These are phyloP conservation scores for Mayamaea pseudoterrestris DNA, from an alignment of 108 stramenopile species.

Conservation along the genomic window DNA sequence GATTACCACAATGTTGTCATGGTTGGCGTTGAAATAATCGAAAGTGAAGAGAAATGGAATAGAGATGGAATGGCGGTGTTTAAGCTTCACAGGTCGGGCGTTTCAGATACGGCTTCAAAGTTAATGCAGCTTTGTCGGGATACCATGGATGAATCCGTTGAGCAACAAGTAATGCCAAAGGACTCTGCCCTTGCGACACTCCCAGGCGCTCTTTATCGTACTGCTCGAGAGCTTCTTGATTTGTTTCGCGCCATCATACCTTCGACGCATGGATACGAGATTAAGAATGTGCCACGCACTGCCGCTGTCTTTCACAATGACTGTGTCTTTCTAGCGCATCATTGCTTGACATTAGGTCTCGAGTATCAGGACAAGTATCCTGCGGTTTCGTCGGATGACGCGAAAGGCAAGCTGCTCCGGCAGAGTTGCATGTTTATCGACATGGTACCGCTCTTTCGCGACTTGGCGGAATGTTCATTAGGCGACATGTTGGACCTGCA, in stretches of 20 bases:
- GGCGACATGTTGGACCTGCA: slow-evolving; percentile 63
- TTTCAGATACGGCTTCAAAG: slow-evolving; percentile 51
- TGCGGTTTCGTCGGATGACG: slow-evolving; percentile 6
- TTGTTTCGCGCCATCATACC: slow-evolving; percentile 73
- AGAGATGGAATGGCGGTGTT: slow-evolving; percentile 47
- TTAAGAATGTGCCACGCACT: slow-evolving; percentile 54
- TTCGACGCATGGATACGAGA: slow-evolving; percentile 39
- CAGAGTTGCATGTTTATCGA: slow-evolving; percentile 72
- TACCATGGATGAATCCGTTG: slow-evolving; percentile 62
- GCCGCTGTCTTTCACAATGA: slow-evolving; percentile 79
- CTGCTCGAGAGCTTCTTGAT: slow-evolving; percentile 56
- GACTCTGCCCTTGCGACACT: slow-evolving; percentile 13
- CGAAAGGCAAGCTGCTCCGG: slow-evolving; percentile 13
- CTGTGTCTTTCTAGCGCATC: slow-evolving; percentile 60
- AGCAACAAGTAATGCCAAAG: slow-evolving; percentile 1
- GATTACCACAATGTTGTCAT: slow-evolving; percentile 74
- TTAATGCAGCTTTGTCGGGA: slow-evolving; percentile 35
- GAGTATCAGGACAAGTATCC: slow-evolving; percentile 53
- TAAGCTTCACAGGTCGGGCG: slow-evolving; percentile 38
- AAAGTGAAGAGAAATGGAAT: slow-evolving; percentile 16
- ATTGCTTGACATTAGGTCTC: slow-evolving; percentile 57
- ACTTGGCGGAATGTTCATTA: slow-evolving; percentile 55
- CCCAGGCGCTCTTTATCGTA: slow-evolving; percentile 48
- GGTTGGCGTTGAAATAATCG: slow-evolving; percentile 33
- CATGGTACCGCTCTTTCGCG: slow-evolving; percentile 74